Percentiles rank a stretch among this genome's conserved stretches.
phyloP scores from a whole-genome alignment of 2,329 filamentous ascomycete species.

The Alternaria rosae region DNA sequence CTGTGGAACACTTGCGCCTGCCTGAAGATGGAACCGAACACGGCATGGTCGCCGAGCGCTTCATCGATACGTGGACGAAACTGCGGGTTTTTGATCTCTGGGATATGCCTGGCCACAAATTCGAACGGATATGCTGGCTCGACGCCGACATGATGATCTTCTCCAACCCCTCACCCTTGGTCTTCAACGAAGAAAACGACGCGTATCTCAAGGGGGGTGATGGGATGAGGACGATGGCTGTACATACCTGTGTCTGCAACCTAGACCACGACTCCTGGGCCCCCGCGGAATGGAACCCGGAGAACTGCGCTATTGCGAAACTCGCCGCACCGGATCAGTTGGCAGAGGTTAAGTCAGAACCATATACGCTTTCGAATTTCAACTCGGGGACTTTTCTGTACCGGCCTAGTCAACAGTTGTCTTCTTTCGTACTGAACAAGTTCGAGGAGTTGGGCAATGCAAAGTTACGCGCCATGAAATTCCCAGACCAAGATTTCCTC shows the following conservation, averaged over 20 bases:
- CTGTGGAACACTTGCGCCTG: slow-evolving; percentile 54
- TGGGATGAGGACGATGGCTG: slow-evolving; percentile 54
- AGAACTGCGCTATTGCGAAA: slow-evolving; percentile 60
- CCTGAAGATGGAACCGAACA: slow-evolving; percentile 36
- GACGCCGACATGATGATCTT: slow-evolving; percentile 63
- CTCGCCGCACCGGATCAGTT: slow-evolving; percentile 45
- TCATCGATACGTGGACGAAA: slow-evolving; percentile 64
- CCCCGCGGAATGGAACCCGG: slow-evolving; percentile 55
- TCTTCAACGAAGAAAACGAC: slow-evolving; percentile 55
- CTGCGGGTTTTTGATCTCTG: slow-evolving; percentile 60
- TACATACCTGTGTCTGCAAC: slow-evolving; percentile 62
- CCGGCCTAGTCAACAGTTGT: slow-evolving; percentile 51
- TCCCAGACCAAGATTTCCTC: slow-evolving; percentile 64
- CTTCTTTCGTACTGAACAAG: slow-evolving; percentile 50
- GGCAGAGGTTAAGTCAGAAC: slow-evolving; percentile 41
- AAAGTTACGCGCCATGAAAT: slow-evolving; percentile 55
- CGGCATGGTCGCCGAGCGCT: slow-evolving; percentile 59
- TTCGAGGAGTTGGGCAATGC: slow-evolving; percentile 49
- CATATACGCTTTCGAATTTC: slow-evolving; percentile 55
- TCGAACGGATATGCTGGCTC: slow-evolving; percentile 57
- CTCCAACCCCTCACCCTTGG: slow-evolving; percentile 44
- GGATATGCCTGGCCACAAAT: slow-evolving; percentile 20
- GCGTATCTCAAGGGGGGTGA: slow-evolving; percentile 25
- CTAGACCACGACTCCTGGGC: slow-evolving; percentile 60
- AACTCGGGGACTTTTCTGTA: slow-evolving; percentile 64